Conservation (phyloP, 305 asterid species). For the Fraxinus angustifolia region DNA sequence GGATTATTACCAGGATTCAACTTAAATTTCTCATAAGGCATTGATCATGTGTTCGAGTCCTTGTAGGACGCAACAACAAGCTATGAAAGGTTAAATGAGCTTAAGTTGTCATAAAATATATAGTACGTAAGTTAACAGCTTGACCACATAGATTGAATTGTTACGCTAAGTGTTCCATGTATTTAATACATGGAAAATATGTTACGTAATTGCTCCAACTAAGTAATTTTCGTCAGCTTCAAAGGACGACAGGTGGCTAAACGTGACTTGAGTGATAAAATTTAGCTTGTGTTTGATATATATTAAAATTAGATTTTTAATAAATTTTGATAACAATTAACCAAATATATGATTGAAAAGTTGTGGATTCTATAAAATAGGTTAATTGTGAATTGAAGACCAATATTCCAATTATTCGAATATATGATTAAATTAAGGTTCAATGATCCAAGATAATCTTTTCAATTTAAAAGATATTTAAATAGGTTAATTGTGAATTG, state of each 20-base stretch:
- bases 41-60: not conserved
- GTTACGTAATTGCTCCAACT: not conserved
- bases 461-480: not conserved
- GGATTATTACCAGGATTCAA: not conserved
- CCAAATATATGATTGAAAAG: not conserved
- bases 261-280: not conserved
- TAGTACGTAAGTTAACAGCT: no score
- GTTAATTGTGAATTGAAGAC: no score
- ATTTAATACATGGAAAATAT: not conserved
- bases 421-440: not conserved
- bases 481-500: not conserved
- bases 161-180: not conserved
- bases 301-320: not conserved
- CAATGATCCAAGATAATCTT: not conserved
- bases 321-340: not conserved
- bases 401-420: no score
- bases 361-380: not conserved
- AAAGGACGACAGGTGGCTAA: not conserved
- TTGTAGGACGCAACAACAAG: not conserved
- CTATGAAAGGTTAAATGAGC: not conserved
- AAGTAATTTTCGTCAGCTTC: not conserved
- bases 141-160: not conserved
- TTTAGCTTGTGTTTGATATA: not conserved
- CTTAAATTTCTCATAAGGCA: not conserved
- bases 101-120: not conserved